phyloP scores from a whole-genome alignment of 1,284 basidiomycete species.

The Cystobasidium pallidum region DNA sequence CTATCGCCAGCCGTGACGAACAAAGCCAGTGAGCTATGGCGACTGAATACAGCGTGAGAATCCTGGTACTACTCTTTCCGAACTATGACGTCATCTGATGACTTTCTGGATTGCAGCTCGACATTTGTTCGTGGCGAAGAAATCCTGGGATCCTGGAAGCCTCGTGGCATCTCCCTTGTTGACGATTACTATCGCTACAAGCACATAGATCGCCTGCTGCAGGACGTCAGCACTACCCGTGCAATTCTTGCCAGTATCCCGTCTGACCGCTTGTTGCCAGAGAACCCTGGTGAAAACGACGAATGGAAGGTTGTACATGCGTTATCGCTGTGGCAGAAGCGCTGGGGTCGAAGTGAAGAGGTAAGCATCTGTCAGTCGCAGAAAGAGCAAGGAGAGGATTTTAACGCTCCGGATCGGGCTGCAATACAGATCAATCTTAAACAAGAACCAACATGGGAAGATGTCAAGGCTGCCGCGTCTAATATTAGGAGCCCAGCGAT shows the following conservation, averaged over 20 bases:
- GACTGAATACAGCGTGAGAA: slow-evolving; percentile 85
- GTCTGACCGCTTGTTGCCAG: slow-evolving; percentile 50
- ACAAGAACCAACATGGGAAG: slow-evolving; percentile 57
- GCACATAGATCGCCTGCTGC: slow-evolving; percentile 70
- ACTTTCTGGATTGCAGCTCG: background rate
- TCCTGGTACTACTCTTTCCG: background rate
- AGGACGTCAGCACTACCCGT: slow-evolving; percentile 85
- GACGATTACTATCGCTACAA: slow-evolving; percentile 77
- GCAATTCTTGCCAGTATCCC: slow-evolving; percentile 64
- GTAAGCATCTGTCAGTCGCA: slow-evolving; percentile 60
- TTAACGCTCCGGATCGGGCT: slow-evolving; percentile 23
- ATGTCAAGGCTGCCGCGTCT: slow-evolving; percentile 14
- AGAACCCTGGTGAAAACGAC: slow-evolving; percentile 57
- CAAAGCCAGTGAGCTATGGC: slow-evolving; percentile 86
- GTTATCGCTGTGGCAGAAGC: slow-evolving; percentile 77
- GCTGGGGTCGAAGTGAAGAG: slow-evolving; percentile 73
- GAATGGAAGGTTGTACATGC: slow-evolving; percentile 69
- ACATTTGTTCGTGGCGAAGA: slow-evolving; percentile 91
- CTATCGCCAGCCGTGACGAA: slow-evolving; percentile 83
- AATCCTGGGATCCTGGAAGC: slow-evolving; percentile 76
- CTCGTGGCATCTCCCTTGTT: slow-evolving; percentile 82
- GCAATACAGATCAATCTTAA: slow-evolving; percentile 69
- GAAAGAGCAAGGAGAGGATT: too few relatives aligned
- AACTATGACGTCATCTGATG: background rate
- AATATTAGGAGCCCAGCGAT: slow-evolving; percentile 54